Conservation (phyloP, 179 eudicot genomes). For the Patellifolia procumbens region DNA sequence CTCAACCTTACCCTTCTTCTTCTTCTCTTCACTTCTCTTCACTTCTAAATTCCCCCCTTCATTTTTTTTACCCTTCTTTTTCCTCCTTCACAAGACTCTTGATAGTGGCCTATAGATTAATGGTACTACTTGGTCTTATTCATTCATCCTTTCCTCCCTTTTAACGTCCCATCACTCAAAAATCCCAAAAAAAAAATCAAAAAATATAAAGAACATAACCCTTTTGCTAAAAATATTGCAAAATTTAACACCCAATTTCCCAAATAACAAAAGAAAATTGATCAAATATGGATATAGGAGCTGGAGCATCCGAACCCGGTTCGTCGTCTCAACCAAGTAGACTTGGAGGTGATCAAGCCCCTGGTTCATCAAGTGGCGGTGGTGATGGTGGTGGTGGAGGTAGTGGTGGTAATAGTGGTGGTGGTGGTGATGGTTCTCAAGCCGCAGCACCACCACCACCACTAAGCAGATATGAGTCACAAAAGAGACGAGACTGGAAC, state of each 20-base stretch:
- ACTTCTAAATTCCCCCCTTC: neutral
- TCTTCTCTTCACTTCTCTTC: neutral
- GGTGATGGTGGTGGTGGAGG: neutral
- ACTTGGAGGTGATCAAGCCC: neutral
- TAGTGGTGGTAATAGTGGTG: neutral
- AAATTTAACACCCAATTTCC: neutral
- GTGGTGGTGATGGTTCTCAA: neutral
- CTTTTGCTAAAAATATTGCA: no score
- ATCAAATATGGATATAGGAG: slow-evolving; percentile 29
- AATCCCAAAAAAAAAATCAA: neutral
- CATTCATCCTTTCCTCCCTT: slow-evolving; percentile 33
- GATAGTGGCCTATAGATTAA: neutral
- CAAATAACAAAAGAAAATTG: neutral
- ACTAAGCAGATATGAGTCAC: slow-evolving; percentile 78
- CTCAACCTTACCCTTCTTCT: neutral
- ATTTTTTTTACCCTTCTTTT: neutral
- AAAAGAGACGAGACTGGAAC: slow-evolving; percentile 84
- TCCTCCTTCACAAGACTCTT: slow-evolving; percentile 5
- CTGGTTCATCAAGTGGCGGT: slow-evolving; percentile 17
- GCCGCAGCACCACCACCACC: slow-evolving; percentile 24
- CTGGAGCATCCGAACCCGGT: slow-evolving; percentile 23
- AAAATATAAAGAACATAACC: no score
- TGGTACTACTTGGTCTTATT: slow-evolving; percentile 14
- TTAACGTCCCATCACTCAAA: slow-evolving; percentile 39
- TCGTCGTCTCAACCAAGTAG: slow-evolving; percentile 19